Evolutionary conservation across 106 monocot genomes (phyloP).

Genomic region (Ottelia alismoides): DNA sequence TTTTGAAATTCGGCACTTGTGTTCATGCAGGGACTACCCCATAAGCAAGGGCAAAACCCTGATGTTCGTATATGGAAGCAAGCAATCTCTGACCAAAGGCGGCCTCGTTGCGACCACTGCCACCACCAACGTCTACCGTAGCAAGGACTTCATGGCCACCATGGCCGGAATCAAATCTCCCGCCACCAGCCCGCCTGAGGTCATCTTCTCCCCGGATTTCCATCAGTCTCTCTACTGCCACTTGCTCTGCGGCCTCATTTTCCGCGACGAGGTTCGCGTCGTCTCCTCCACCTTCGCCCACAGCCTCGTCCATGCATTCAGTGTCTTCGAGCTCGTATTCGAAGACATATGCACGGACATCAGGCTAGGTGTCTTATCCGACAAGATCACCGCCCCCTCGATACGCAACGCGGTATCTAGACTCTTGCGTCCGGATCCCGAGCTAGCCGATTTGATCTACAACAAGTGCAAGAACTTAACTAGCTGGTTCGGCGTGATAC

Average conservation of each 20-base stretch:
- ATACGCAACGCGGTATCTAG: conserved; percentile 41
- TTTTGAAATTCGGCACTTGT: too few species aligned
- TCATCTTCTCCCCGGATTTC: conserved; percentile 59
- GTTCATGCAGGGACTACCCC: conserved; percentile 35
- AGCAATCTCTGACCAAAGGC: conserved; percentile 37
- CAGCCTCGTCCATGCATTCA: conserved; percentile 61
- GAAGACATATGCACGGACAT: conserved; percentile 50
- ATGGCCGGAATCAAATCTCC: conserved; percentile 59
- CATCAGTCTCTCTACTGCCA: conserved; percentile 67
- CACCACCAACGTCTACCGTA: conserved; percentile 52
- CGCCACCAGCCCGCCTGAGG: conserved; percentile 51
- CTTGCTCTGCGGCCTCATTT: conserved; percentile 60
- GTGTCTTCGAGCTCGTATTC: conserved; percentile 43
- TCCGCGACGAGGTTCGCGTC: conserved; percentile 48
- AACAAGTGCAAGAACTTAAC: conserved; percentile 34
- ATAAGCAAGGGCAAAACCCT: conserved; percentile 60
- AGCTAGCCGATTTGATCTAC: conserved; percentile 36
- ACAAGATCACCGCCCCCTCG: conserved; percentile 39
- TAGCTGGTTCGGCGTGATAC: conserved; percentile 63
- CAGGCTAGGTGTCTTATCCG: conserved; percentile 42
- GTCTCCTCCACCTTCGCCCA: conserved; percentile 64
- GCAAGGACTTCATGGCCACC: conserved; percentile 31
- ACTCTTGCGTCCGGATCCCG: conserved; percentile 43
- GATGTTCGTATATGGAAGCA: conserved; percentile 67
- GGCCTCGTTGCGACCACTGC: conserved; percentile 59